A percentile compares a stretch with the other conserved stretches of the same genome.
Evolutionary conservation across 495 filamentous ascomycete species (phyloP).

Genomic region (Aspergillus asperescens): DNA sequence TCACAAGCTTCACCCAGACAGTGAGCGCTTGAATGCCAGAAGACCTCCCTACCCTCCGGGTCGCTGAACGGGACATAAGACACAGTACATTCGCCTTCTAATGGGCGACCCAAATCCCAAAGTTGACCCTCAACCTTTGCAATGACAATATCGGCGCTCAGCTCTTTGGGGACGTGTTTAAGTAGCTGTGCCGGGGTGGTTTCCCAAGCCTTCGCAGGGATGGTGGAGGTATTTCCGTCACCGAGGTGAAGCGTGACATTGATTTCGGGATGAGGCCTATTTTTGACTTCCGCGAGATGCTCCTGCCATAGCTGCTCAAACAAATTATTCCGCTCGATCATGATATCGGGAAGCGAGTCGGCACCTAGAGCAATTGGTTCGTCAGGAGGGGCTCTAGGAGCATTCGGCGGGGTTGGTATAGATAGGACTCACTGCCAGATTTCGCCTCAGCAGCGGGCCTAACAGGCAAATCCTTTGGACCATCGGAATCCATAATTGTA

Average conservation of each 20-base stretch:
- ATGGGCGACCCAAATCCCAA: constrained; percentile 87
- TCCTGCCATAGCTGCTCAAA: constrained; percentile 85
- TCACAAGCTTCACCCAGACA: constrained; percentile 91
- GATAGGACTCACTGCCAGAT: constrained; percentile 16
- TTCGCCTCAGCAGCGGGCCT: constrained; percentile 35
- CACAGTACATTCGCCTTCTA: constrained; percentile 71
- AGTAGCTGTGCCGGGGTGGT: constrained; percentile 51
- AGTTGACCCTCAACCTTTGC: constrained; percentile 74
- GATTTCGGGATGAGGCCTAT: constrained; percentile 43
- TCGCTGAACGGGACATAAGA: constrained; percentile 79
- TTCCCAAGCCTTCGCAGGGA: constrained; percentile 49
- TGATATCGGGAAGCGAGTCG: constrained; percentile 66
- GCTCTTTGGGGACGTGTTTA: constrained; percentile 47
- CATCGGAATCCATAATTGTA: constrained; percentile 37
- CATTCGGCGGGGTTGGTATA: constrained; percentile 16
- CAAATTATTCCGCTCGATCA: constrained; percentile 74
- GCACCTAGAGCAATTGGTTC: constrained; percentile 20
- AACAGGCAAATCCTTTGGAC: constrained; percentile 37
- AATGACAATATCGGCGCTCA: constrained; percentile 58
- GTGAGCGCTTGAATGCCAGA: constrained; percentile 93
- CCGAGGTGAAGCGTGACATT: constrained; percentile 47
- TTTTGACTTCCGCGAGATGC: constrained; percentile 63
- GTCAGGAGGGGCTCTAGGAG: constrained; percentile 28
- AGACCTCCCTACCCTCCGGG: constrained; percentile 76
- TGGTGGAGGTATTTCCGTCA: constrained; percentile 36